Conservation (phyloP, 345 rosid genomes). For the Arabis alpina region DNA sequence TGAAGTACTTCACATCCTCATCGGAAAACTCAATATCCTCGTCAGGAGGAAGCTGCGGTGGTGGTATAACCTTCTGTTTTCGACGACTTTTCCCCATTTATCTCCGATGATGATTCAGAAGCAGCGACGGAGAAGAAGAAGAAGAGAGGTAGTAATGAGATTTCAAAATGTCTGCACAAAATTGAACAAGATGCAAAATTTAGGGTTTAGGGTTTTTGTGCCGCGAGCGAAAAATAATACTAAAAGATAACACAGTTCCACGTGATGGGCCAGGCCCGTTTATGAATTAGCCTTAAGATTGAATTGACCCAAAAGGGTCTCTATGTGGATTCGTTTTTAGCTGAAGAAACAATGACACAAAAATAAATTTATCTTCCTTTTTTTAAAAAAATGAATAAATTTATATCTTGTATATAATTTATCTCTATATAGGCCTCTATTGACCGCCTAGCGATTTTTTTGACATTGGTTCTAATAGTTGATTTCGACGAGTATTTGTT, state of each 20-base stretch:
- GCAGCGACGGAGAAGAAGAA: constrained; percentile 5
- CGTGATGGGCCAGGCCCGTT: constrained; percentile 37
- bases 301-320: neutral
- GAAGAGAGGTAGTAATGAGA: neutral
- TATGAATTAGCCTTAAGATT: neutral
- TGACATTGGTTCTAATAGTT: too few relatives aligned
- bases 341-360: too few relatives aligned
- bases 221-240: too few relatives aligned
- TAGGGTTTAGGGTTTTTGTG: constrained; percentile 42
- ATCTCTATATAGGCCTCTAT: too few relatives aligned
- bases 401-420: too few relatives aligned
- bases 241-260: too few relatives aligned
- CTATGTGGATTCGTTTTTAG: neutral
- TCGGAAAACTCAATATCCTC: constrained; percentile 85
- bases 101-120: constrained; percentile 5
- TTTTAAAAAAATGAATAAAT: too few relatives aligned
- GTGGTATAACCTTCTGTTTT: constrained; percentile 62
- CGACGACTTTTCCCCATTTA: constrained; percentile 53
- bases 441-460: too few relatives aligned
- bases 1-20: constrained; percentile 70
- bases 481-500: too few relatives aligned
- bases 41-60: constrained; percentile 94
- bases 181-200: neutral
- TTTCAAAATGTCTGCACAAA: constrained; percentile 17
- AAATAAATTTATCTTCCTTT: too few relatives aligned